A percentile compares a stretch with the other conserved stretches of the same genome.
These are phyloP conservation scores for Lichtheimia ramosa DNA, from an alignment of 371 early-diverging fungal genomes.

Conservation along the genomic window DNA sequence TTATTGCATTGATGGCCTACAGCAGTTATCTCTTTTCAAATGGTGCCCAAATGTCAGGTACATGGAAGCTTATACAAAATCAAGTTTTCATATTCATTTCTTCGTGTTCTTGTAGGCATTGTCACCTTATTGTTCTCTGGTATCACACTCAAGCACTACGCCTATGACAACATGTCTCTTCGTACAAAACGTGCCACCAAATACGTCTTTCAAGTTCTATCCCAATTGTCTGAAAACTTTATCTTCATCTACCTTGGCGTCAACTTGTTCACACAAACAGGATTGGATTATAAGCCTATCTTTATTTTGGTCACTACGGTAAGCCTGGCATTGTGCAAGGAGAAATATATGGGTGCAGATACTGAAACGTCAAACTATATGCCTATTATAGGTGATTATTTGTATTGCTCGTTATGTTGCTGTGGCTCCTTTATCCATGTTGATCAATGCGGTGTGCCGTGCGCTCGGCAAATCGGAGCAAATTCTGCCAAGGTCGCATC, in stretches of 20 bases:
- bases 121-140: conserved; percentile 95
- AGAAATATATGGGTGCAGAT: no score
- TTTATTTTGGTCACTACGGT: conserved; percentile 74
- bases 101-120: conserved; percentile 64
- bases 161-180: conserved; percentile 83
- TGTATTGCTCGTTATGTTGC: conserved; percentile 83
- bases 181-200: conserved; percentile 78
- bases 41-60: conserved; percentile 79
- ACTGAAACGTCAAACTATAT: no score
- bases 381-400: conserved; percentile 54
- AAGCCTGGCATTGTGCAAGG: conserved; percentile 13
- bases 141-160: conserved; percentile 90
- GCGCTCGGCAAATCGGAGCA: conserved; percentile 56
- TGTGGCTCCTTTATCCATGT: conserved; percentile 76
- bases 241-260: conserved; percentile 95
- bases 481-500: conserved; percentile 79
- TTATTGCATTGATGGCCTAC: conserved; percentile 86
- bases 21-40: conserved; percentile 90
- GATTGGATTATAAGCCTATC: conserved; percentile 69
- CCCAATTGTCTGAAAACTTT: conserved; percentile 91
- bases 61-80: background rate
- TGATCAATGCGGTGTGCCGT: conserved; percentile 74
- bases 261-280: conserved; percentile 79
- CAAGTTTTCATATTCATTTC: background rate
- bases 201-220: conserved; percentile 86